Evolutionary conservation across 1,284 basidiomycete genomes (phyloP), one percentile per base, ranked within the genome.

Genomic region (Marasmius sp.): DNA sequence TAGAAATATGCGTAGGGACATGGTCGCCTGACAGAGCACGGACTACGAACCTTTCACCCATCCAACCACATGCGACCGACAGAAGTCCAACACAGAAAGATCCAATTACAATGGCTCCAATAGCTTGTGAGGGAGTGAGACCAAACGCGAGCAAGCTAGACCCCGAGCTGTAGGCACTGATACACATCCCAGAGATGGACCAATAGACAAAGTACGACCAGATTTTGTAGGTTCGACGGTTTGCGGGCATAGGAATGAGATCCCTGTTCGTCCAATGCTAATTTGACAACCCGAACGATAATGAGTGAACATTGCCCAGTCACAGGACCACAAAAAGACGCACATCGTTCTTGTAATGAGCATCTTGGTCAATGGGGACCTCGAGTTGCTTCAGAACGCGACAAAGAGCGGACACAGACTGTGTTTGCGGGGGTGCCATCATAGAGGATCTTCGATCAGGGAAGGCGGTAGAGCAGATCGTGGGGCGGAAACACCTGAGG

Each of bases 121-220:
- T 66, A 38, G 67, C 65, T 51, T 68, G 66, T 38, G 52, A 61
- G 11, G 67, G 65, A n/a, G 59, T 66, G 39, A 68, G 61, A 20
- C 67, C 67, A 55, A 66, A 68, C 20, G 63, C 66, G 37, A 68
- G 65, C 34, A 68, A 57, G 38, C 66, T 68, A 27, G 64, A 67
- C 22, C 67, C 67, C 6, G 59, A 55, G 22, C 66, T 64, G 54
- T 67, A 68, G n/a, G 65, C 67, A 39, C 63, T 63, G 51, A 67
- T 68, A 48, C 67, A 67, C 59, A 67, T 64, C 37, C 67, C 67
- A 41, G 59, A 57, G 47, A 68, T 67, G 45, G 63, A 67, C 67
- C 67, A 68, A 49, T 67, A 68, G 52, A 67, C 66, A 48, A 63
- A 66, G 62, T 67, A 68, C 22, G 66, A 64, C 65, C 63, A 66